Evolutionary conservation across 768 basidiomycete species (phyloP).

Genomic region (Clavulina sp.): DNA sequence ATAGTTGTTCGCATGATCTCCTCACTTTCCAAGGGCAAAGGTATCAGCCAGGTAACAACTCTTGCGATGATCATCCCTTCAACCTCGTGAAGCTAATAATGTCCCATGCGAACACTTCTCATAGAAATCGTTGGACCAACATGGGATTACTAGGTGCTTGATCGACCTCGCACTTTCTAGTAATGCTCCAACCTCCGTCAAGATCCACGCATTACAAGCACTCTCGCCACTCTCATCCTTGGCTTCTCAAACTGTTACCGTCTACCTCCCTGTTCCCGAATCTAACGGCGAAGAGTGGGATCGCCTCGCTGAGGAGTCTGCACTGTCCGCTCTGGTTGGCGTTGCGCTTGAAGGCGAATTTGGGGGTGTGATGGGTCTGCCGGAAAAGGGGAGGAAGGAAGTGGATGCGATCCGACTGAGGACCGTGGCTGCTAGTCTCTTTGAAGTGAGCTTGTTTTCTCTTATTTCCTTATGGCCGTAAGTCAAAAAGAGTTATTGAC

Average conservation of each 20-base stretch:
- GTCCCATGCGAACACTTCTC: conserved; percentile 1
- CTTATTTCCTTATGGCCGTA: not conserved
- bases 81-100: not conserved
- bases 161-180: conserved; percentile 79
- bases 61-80: not conserved
- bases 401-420: conserved; percentile 57
- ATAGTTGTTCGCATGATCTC: conserved; percentile 73
- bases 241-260: conserved; percentile 52
- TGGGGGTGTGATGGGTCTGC: conserved; percentile 30
- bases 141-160: conserved; percentile 46
- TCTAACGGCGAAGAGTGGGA: conserved; percentile 90
- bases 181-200: conserved; percentile 78
- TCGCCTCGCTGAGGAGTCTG: conserved; percentile 60
- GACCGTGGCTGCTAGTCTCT: conserved; percentile 58
- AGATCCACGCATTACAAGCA: conserved; percentile 48
- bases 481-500: not conserved
- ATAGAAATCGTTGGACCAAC: conserved; percentile 22
- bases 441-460: conserved; percentile 41
- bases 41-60: conserved; percentile 19
- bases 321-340: conserved; percentile 67
- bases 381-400: conserved; percentile 24
- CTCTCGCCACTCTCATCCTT: conserved; percentile 36
- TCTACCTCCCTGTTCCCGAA: conserved; percentile 64
- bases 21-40: conserved; percentile 44
- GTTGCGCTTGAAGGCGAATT: conserved; percentile 80